A percentile compares a stretch with the other conserved stretches of the same genome.
These are phyloP conservation scores for Metschnikowia noctiluminum DNA, from an alignment of 805 yeast genomes.

Conservation along the genomic window DNA sequence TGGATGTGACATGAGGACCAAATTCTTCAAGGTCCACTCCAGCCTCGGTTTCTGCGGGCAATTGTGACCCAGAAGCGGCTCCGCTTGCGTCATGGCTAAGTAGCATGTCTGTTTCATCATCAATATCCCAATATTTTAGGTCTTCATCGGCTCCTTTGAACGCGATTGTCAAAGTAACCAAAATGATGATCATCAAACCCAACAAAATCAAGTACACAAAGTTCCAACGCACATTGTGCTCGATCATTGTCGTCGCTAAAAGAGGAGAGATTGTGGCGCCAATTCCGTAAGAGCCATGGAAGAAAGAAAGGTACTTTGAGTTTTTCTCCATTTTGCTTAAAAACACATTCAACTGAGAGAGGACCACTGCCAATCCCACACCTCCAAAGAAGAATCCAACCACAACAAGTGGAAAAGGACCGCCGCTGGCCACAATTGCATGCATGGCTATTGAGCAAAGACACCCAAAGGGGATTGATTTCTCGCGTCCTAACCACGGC, in stretches of 20 bases:
- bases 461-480: conserved; percentile 18
- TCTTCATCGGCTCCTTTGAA: conserved; percentile 19
- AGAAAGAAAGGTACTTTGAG: conserved; percentile 19
- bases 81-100: neutral
- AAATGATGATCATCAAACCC: conserved; percentile 15
- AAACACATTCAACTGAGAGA: conserved; percentile 23
- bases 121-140: conserved; percentile 16
- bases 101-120: conserved; percentile 9
- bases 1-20: conserved; percentile 1
- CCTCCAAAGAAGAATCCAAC: conserved; percentile 24
- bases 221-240: conserved; percentile 18
- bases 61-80: neutral
- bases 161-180: conserved; percentile 8
- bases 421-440: conserved; percentile 20
- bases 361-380: conserved; percentile 20
- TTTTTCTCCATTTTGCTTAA: conserved; percentile 21
- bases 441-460: conserved; percentile 13
- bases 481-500: conserved; percentile 17
- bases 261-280: conserved; percentile 25
- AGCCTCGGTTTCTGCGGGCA: conserved; percentile 4
- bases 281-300: conserved; percentile 25
- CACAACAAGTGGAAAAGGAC: conserved; percentile 22
- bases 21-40: conserved; percentile 11
- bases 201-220: conserved; percentile 19
- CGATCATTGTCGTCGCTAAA: conserved; percentile 20